A percentile compares a stretch with the other conserved stretches of the same genome.
These are phyloP conservation scores for Neonectria faginata DNA, from an alignment of 2,329 filamentous ascomycete species.

Conservation along the genomic window DNA sequence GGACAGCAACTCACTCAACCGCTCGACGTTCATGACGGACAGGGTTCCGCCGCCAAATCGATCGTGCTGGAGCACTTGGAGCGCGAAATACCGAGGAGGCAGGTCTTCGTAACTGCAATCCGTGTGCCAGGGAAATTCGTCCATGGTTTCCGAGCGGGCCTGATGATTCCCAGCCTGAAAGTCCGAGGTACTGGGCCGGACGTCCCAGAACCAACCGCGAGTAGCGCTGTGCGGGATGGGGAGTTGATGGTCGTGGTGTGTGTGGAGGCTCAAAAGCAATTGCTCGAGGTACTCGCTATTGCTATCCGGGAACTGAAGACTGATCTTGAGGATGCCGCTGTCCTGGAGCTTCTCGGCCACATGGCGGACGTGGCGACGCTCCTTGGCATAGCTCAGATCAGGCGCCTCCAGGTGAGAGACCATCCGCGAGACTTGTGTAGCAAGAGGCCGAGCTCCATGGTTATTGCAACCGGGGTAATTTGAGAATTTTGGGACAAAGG, in stretches of 20 bases:
- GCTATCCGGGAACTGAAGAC: constrained; percentile 48
- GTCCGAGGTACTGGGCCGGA: constrained; percentile 47
- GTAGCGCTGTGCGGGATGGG: constrained; percentile 56
- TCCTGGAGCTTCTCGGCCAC: constrained; percentile 33
- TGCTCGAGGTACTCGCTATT: constrained; percentile 50
- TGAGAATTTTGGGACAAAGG: background rate
- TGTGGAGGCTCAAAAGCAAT: constrained; percentile 50
- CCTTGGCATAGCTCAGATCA: constrained; percentile 27
- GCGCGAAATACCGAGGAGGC: constrained; percentile 54
- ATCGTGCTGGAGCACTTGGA: constrained; percentile 57
- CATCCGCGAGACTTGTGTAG: constrained; percentile 13
- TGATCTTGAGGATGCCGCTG: constrained; percentile 53
- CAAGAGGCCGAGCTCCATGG: constrained; percentile 1
- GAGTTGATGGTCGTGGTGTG: constrained; percentile 49
- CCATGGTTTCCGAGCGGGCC: constrained; percentile 57
- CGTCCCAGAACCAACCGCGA: constrained; percentile 59
- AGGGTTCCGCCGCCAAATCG: constrained; percentile 55
- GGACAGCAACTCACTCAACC: constrained; percentile 45
- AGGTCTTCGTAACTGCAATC: constrained; percentile 57
- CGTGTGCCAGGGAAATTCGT: constrained; percentile 58
- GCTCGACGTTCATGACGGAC: constrained; percentile 52
- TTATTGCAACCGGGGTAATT: background rate
- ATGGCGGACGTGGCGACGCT: constrained; percentile 31
- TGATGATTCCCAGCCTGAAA: constrained; percentile 49
- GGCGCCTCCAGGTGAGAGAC: constrained; percentile 33